phyloP scores from a whole-genome alignment of 768 basidiomycete genomes.

The Exsudoporus frostii region DNA sequence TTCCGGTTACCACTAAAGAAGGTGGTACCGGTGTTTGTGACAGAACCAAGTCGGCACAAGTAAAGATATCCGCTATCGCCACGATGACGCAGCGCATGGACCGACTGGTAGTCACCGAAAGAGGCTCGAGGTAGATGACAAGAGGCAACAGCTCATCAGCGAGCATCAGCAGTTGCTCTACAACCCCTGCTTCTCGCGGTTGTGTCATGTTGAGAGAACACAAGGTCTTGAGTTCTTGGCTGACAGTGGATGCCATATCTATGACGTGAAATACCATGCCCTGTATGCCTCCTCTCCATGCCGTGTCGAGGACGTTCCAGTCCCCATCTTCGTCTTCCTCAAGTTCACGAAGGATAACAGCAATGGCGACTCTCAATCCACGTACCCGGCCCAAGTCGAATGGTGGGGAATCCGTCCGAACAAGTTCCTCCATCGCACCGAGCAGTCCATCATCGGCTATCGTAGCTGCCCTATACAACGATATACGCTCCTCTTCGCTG shows the following conservation, averaged over 20 bases:
- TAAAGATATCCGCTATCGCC: constrained; percentile 53
- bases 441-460: constrained; percentile 68
- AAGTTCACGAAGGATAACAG: constrained; percentile 53
- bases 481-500: constrained; percentile 53
- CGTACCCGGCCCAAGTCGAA: constrained; percentile 49
- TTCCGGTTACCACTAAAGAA: constrained; percentile 25
- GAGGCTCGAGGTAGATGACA: constrained; percentile 43
- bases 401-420: constrained; percentile 27
- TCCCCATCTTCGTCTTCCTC: constrained; percentile 50
- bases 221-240: constrained; percentile 50
- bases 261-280: constrained; percentile 57
- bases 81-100: constrained; percentile 42
- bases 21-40: constrained; percentile 35
- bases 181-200: constrained; percentile 37
- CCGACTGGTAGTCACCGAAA: constrained; percentile 51
- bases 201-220: constrained; percentile 44
- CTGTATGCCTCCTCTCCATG: constrained; percentile 60
- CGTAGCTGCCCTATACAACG: constrained; percentile 57
- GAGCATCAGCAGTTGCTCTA: constrained; percentile 55
- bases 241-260: constrained; percentile 46
- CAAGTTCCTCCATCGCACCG: constrained; percentile 61
- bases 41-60: constrained; percentile 47
- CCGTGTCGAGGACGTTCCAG: constrained; percentile 50
- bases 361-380: constrained; percentile 61
- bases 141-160: constrained; percentile 53